phyloP scores from a whole-genome alignment of 306 rosid genomes.

The Acacia crassicarpa region DNA sequence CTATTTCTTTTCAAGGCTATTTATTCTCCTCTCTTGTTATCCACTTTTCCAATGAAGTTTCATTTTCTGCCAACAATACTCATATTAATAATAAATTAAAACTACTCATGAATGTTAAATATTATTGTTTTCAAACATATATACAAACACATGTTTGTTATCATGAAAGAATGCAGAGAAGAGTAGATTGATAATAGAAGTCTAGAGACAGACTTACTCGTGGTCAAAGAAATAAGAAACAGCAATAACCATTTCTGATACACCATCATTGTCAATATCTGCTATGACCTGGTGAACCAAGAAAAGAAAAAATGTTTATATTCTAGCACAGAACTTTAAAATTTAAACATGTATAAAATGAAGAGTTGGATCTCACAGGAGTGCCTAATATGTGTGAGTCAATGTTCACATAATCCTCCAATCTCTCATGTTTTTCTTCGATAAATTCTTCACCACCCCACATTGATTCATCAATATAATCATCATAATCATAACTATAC shows the following conservation, averaged over 20 bases:
- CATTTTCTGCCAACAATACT: background rate
- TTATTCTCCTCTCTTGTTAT: background rate
- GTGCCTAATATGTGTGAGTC: conserved; percentile 90
- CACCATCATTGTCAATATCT: conserved; percentile 94
- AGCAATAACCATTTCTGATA: conserved; percentile 89
- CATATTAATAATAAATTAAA: background rate
- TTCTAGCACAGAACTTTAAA: conserved; percentile 1
- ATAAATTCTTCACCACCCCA: conserved; percentile 98
- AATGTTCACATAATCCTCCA: conserved; percentile 81
- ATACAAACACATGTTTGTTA: background rate
- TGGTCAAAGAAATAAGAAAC: conserved; percentile 93
- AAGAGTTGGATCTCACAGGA: conserved; percentile 68
- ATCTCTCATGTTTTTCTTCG: conserved; percentile 68
- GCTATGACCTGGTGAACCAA: conserved; percentile 78
- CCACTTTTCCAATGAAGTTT: background rate
- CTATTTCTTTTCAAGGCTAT: background rate
- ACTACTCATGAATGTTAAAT: background rate
- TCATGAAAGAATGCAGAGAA: conserved; percentile 10
- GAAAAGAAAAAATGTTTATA: conserved; percentile 18
- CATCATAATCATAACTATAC: conserved; percentile 89
- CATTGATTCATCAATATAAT: conserved; percentile 82
- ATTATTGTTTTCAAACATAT: background rate
- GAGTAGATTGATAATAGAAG: background rate
- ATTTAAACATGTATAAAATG: background rate
- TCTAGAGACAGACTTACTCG: conserved; percentile 67